Evolutionary conservation across 1,284 basidiomycete genomes (phyloP), one percentile per base, ranked within the genome.

Genomic region (Fomitiporia mediterranea): DNA sequence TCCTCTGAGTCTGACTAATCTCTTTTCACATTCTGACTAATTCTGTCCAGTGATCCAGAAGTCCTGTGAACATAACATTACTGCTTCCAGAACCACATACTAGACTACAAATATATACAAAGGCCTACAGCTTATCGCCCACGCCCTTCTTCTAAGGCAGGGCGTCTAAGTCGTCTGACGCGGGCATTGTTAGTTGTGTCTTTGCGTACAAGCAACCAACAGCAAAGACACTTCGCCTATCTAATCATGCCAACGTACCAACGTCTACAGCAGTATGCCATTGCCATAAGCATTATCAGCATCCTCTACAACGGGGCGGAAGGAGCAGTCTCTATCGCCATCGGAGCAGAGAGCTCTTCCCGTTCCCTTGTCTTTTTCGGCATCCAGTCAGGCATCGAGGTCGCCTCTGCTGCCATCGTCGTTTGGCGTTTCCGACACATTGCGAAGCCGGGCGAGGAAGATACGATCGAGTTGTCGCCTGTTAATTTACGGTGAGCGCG

Each of bases 301-400:
- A 53, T 64, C 38, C 65, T 68, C 27, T 70, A 74, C 61, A 64
- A 72, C 56, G 64, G 67, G 51, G 58, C 69, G 47, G 66, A 75
- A 57, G 74, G 75, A 57, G 65, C 61, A 21, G 56, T 79, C 15
- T 78, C 77, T 4, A 69, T 78, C 40, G 65, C 69, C 13, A 71
- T 78, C 40, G 76, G 77, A 0, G 66, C 69, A 42, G 76, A 78
- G 48, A 71, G 74, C 13, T 67, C 68, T 1, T 78, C 77, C 0
- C 70, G 67, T n/a, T 74, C 77, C n/a, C 72, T 81, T 53, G 65
- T 73, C 49, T 78, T 80, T 68, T 81, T 76, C 60, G 75, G 78
- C 15, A 70, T 82, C 50, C 79, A 77, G 60, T 73, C 75, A n/a
- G 70, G 62, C 19, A 70, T 79, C 56, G 76, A 80, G 61, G 72